Base-by-base conservation (phyloP, 176 grass and related monocot species). In the Eragrostis nindensis region DNA sequence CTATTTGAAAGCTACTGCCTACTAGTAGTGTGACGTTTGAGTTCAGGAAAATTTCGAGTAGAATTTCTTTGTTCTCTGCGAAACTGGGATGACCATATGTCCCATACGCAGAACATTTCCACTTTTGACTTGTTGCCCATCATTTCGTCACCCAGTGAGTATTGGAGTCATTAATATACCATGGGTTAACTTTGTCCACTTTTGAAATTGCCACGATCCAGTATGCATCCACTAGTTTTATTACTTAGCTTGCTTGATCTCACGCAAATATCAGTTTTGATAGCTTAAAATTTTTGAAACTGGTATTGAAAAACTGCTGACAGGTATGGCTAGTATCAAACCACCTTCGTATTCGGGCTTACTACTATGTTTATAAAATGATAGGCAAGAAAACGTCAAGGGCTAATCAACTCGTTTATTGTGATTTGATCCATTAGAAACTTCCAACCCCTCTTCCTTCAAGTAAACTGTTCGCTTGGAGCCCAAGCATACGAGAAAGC, bases 401-500 rank as follows among this genome's bases (percentile, higher is more conserved):
- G 46, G 1, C 16, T 46, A 12, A 12, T 76, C 72, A 84, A 68
- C 62, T 47, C 50, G n/a, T 24, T 76, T 49, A 4, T 48, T 50
- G 6, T 39, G 6, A 22, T 24, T 22, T 17, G 3, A 54, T 42
- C 16, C 57, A n/a, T n/a, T 68, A 24, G 73, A 76, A 70, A 50
- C 73, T 77, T 70, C 27, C 14, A 39, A 21, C 8, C 53, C 29
- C 13, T 13, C 17, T 69, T 77, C 64, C 64, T 21, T 21, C 5
- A 63, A 62, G 56, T 62, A 70, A 77, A 71, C 2, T 85, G 65
- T 69, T 61, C 9, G 26, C 82, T 60, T 77, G 21, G 13, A 11
- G 54, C 27, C 43, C 66, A 85, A 78, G 83, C 55, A 57, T 57
- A 57, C 0, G 18, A 11, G n/a, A 24, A 27, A 19, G 1, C 1